Evolutionary conservation across 2,329 filamentous ascomycete species (phyloP).

Genomic region (Talaromyces sp.): DNA sequence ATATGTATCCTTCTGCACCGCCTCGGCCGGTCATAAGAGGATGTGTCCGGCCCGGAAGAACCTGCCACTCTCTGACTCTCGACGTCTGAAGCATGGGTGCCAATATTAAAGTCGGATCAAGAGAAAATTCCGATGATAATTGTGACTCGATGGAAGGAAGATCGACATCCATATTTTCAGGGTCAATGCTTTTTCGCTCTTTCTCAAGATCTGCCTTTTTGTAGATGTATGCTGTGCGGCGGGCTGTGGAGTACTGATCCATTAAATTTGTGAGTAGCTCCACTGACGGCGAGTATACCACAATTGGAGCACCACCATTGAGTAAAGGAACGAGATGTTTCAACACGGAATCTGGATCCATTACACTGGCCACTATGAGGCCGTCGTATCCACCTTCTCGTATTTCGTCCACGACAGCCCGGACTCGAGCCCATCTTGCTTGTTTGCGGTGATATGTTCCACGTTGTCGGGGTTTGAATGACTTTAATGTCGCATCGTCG

Average conservation of each 20-base stretch:
- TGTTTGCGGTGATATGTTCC: slow-evolving; percentile 87
- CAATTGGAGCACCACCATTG: slow-evolving; percentile 75
- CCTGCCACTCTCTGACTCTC: slow-evolving; percentile 78
- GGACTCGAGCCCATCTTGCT: slow-evolving; percentile 71
- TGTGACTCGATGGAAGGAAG: slow-evolving; percentile 22
- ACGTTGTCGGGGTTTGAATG: slow-evolving; percentile 77
- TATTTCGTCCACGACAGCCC: slow-evolving; percentile 69
- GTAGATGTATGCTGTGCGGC: slow-evolving; percentile 68
- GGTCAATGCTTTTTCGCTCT: slow-evolving; percentile 30
- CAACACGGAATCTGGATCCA: slow-evolving; percentile 76
- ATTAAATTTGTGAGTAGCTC: slow-evolving; percentile 75
- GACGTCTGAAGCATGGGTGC: slow-evolving; percentile 78
- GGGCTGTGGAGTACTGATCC: slow-evolving; percentile 78
- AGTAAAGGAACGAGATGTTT: slow-evolving; percentile 74
- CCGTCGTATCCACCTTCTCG: slow-evolving; percentile 76
- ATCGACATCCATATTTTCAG: slow-evolving; percentile 20
- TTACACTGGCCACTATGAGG: slow-evolving; percentile 74
- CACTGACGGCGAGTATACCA: slow-evolving; percentile 77
- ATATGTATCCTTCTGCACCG: slow-evolving; percentile 85
- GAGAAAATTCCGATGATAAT: slow-evolving; percentile 66
- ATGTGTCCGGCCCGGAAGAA: slow-evolving; percentile 86
- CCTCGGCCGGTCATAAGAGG: slow-evolving; percentile 88
- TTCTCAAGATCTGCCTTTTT: slow-evolving; percentile 31
- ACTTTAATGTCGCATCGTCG: slow-evolving; percentile 59
- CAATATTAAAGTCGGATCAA: slow-evolving; percentile 82